These are phyloP conservation scores for Penicillium subrubescens DNA, from an alignment of 495 filamentous ascomycete genomes.

Conservation along the genomic window DNA sequence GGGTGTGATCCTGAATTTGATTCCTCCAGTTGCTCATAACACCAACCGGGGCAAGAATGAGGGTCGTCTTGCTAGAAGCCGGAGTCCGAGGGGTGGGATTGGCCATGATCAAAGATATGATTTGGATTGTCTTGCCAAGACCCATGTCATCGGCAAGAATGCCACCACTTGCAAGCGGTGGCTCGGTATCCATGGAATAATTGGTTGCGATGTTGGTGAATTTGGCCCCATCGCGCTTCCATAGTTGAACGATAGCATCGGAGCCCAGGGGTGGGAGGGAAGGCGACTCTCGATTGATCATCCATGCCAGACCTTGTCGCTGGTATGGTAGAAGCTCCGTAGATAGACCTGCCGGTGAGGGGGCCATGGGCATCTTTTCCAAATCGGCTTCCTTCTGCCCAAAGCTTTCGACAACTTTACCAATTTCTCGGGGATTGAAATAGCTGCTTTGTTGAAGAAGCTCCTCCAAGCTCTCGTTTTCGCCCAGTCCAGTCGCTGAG, in stretches of 20 bases:
- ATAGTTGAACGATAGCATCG: slow-evolving; percentile 73
- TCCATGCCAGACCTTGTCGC: slow-evolving; percentile 81
- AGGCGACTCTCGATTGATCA: slow-evolving; percentile 75
- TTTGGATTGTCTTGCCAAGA: slow-evolving; percentile 87
- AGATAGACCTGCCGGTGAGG: slow-evolving; percentile 62
- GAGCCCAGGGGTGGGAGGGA: slow-evolving; percentile 62
- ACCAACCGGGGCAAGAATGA: slow-evolving; percentile 81
- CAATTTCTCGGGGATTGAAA: slow-evolving; percentile 69
- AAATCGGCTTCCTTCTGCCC: slow-evolving; percentile 69
- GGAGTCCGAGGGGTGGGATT: slow-evolving; percentile 47
- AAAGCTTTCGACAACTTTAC: slow-evolving; percentile 68
- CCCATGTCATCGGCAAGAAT: slow-evolving; percentile 96
- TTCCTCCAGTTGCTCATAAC: slow-evolving; percentile 94
- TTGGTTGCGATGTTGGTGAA: slow-evolving; percentile 81
- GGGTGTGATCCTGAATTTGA: slow-evolving; percentile 76
- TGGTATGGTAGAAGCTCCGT: slow-evolving; percentile 81
- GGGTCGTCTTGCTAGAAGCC: slow-evolving; percentile 56
- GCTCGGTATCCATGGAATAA: slow-evolving; percentile 58
- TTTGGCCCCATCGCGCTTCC: slow-evolving; percentile 59
- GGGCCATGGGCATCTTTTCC: slow-evolving; percentile 70
- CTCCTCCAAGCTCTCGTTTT: slow-evolving; percentile 55
- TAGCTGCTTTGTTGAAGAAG: slow-evolving; percentile 67
- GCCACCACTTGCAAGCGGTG: slow-evolving; percentile 73
- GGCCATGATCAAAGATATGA: slow-evolving; percentile 77
- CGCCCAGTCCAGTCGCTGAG: slow-evolving; percentile 23